Conservation (phyloP, 805 yeast genomes). For the Ogataea henricii region DNA sequence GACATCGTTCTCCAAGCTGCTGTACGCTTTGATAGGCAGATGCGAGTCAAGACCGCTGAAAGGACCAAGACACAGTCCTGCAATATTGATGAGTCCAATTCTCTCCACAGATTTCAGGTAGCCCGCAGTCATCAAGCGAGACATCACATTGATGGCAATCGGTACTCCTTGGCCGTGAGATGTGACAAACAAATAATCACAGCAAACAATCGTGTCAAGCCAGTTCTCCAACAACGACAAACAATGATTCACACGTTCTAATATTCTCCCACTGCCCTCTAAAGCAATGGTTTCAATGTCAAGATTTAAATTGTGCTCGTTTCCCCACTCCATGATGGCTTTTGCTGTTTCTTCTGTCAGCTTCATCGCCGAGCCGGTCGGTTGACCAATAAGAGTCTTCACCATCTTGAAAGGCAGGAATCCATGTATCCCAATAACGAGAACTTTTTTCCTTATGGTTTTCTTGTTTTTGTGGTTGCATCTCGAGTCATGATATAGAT, state of each 20-base stretch:
- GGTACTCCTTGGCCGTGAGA: slow-evolving; percentile 95
- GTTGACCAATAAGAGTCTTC: slow-evolving; percentile 83
- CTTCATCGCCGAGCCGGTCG: slow-evolving; percentile 85
- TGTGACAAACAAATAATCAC: slow-evolving; percentile 83
- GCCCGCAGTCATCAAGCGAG: slow-evolving; percentile 45
- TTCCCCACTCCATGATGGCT: slow-evolving; percentile 67
- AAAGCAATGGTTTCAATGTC: slow-evolving; percentile 81
- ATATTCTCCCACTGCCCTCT: slow-evolving; percentile 88
- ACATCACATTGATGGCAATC: slow-evolving; percentile 72
- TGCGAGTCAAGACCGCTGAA: slow-evolving; percentile 84
- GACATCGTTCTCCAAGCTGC: slow-evolving; percentile 84
- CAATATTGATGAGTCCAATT: slow-evolving; percentile 85
- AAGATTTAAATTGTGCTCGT: slow-evolving; percentile 38
- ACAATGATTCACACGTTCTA: slow-evolving; percentile 77
- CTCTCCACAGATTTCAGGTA: slow-evolving; percentile 56
- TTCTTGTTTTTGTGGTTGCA: slow-evolving; percentile 8
- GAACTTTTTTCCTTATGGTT: slow-evolving; percentile 47
- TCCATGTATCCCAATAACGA: slow-evolving; percentile 94
- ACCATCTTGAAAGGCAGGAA: slow-evolving; percentile 87
- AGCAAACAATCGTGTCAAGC: slow-evolving; percentile 52
- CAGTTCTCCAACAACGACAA: slow-evolving; percentile 69
- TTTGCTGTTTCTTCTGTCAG: slow-evolving; percentile 81
- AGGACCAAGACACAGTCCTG: slow-evolving; percentile 92
- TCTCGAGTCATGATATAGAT: slow-evolving; percentile 29
- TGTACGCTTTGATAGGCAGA: slow-evolving; percentile 77